A percentile compares a stretch with the other conserved stretches of the same genome.
phyloP scores from a whole-genome alignment of 2,329 filamentous ascomycete genomes.

The Cercospora berteroae region DNA sequence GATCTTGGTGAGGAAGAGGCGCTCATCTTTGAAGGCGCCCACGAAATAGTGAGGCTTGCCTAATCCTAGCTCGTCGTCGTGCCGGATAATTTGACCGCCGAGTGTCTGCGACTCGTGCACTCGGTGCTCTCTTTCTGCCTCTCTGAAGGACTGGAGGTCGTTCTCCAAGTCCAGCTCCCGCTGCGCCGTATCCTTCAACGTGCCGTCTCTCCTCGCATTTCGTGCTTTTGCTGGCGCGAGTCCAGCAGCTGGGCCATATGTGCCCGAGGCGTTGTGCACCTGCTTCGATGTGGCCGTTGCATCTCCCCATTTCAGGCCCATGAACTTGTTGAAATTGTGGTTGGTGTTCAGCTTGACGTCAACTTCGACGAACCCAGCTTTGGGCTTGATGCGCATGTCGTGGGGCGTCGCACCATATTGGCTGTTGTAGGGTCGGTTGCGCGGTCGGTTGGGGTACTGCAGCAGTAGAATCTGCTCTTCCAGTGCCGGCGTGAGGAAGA shows the following conservation, averaged over 20 bases:
- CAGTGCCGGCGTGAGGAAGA: conserved; percentile 77
- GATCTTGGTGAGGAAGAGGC: conserved; percentile 82
- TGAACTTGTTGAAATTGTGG: conserved; percentile 75
- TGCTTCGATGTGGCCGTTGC: conserved; percentile 52
- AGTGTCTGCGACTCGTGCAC: conserved; percentile 79
- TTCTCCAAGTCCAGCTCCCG: conserved; percentile 41
- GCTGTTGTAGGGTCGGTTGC: conserved; percentile 62
- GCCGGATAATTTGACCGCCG: conserved; percentile 70
- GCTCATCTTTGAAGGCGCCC: conserved; percentile 81
- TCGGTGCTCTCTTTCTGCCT: conserved; percentile 66
- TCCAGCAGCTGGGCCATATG: conserved; percentile 49
- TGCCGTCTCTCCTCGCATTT: conserved; percentile 16
- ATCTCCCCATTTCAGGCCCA: conserved; percentile 80
- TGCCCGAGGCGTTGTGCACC: conserved; percentile 42
- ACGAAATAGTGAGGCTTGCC: conserved; percentile 80
- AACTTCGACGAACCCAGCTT: conserved; percentile 81
- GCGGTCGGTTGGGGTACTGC: conserved; percentile 79
- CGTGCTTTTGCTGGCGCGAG: conserved; percentile 38
- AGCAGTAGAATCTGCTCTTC: conserved; percentile 64
- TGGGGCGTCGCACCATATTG: conserved; percentile 58
- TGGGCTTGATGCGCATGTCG: conserved; percentile 77
- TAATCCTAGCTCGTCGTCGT: conserved; percentile 63
- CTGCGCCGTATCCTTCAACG: conserved; percentile 49
- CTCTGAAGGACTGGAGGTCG: conserved; percentile 57
- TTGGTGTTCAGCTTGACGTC: conserved; percentile 79